Conservation (phyloP, 108 stramenopile genomes). For the Nitzschia sp. region DNA sequence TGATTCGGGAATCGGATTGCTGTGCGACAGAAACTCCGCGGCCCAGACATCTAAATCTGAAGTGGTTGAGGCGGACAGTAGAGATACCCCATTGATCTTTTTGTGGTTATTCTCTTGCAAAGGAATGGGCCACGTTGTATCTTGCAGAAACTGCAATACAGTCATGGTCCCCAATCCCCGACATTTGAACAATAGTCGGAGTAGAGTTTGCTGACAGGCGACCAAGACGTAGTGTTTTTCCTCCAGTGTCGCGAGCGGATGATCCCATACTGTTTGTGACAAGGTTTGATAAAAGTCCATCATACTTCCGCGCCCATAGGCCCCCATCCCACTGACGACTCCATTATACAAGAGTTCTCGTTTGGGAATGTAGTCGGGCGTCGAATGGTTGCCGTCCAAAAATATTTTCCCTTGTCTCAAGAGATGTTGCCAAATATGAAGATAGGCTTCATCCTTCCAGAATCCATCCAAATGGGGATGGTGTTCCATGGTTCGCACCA, state of each 20-base stretch:
- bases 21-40: conserved; percentile 18
- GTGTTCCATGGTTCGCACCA: conserved; percentile 21
- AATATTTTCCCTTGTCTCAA: conserved; percentile 17
- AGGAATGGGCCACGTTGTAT: conserved; percentile 27
- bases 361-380: conserved; percentile 14
- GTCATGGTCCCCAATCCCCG: conserved; percentile 23
- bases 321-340: conserved; percentile 6
- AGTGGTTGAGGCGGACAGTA: background rate
- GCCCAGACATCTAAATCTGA: conserved; percentile 23
- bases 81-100: background rate
- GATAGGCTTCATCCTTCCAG: conserved; percentile 20
- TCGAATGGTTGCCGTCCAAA: conserved; percentile 21
- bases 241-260: conserved; percentile 18
- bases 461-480: conserved; percentile 11
- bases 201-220: conserved; percentile 36
- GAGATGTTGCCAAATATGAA: conserved; percentile 20
- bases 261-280: conserved; percentile 9
- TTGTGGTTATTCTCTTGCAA: background rate
- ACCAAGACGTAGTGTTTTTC: conserved; percentile 34
- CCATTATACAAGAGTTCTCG: conserved; percentile 28
- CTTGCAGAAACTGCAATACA: conserved; percentile 8
- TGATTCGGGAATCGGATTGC: conserved; percentile 13
- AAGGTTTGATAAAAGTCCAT: conserved; percentile 23
- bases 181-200: conserved; percentile 27
- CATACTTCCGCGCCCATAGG: conserved; percentile 8